These are phyloP conservation scores for Alternaria gaisen DNA, from an alignment of 2,329 filamentous ascomycete species.

Conservation along the genomic window DNA sequence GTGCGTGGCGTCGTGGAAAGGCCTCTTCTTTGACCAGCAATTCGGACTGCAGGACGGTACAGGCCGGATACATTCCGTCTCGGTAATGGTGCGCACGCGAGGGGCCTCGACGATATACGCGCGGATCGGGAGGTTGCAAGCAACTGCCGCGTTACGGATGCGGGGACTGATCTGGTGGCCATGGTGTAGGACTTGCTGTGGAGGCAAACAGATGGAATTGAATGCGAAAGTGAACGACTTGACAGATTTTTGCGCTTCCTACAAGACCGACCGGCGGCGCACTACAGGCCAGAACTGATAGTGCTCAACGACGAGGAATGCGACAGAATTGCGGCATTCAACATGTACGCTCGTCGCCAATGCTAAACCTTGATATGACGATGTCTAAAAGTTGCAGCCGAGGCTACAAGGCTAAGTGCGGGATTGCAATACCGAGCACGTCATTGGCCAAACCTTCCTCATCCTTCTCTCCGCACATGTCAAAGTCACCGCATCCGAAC, in stretches of 20 bases:
- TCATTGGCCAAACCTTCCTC: conserved; percentile 29
- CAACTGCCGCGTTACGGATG: conserved; percentile 38
- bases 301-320: conserved; percentile 15
- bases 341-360: conserved; percentile 21
- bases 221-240: not conserved
- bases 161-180: conserved; percentile 43
- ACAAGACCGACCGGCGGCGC: conserved; percentile 2
- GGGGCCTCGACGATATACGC: conserved; percentile 29
- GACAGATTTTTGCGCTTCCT: conserved; percentile 1
- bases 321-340: conserved; percentile 17
- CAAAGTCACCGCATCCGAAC: not conserved
- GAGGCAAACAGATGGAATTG: conserved; percentile 5
- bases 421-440: conserved; percentile 28
- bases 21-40: conserved; percentile 50
- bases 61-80: conserved; percentile 26
- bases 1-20: conserved; percentile 45
- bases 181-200: conserved; percentile 31
- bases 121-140: conserved; percentile 31
- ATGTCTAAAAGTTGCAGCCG: conserved; percentile 33
- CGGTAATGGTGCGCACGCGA: conserved; percentile 27
- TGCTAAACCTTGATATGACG: conserved; percentile 30
- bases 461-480: not conserved
- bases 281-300: conserved; percentile 1
- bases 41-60: conserved; percentile 45
- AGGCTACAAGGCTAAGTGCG: conserved; percentile 40